Conservation (phyloP, 768 basidiomycete genomes). For the Artomyces pyxidatus region DNA sequence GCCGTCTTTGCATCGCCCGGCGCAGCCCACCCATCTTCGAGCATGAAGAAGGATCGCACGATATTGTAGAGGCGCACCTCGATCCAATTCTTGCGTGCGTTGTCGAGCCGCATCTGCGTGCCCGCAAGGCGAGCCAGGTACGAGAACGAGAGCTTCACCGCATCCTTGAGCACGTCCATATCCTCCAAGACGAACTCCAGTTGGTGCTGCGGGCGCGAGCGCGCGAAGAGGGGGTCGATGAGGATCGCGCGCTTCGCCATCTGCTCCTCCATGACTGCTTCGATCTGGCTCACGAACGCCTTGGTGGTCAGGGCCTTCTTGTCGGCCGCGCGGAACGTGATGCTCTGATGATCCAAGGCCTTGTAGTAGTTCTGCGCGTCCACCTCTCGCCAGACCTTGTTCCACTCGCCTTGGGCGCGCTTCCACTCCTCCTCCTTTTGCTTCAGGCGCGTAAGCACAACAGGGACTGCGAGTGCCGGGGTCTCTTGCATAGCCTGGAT, state of each 20-base stretch:
- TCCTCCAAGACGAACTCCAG: constrained; percentile 74
- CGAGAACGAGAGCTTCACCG: constrained; percentile 80
- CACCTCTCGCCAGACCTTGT: constrained; percentile 96
- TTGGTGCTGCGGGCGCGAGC: constrained; percentile 68
- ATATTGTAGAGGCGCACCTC: constrained; percentile 76
- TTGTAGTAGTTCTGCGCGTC: constrained; percentile 92
- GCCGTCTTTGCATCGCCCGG: neutral
- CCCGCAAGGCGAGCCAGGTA: constrained; percentile 92
- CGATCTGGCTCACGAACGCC: constrained; percentile 76
- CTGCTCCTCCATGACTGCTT: constrained; percentile 77
- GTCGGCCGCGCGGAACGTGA: constrained; percentile 84
- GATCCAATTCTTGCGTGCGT: constrained; percentile 68
- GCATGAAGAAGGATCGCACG: constrained; percentile 59
- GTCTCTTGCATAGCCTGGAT: constrained; percentile 88
- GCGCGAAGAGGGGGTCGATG: constrained; percentile 42
- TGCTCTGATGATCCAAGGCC: constrained; percentile 88
- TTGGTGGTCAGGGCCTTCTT: constrained; percentile 77
- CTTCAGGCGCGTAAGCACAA: constrained; percentile 83
- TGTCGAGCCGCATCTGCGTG: constrained; percentile 64
- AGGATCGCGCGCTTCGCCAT: constrained; percentile 61
- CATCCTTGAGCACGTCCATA: constrained; percentile 72
- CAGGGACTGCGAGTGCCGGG: constrained; percentile 80
- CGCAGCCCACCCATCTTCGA: constrained; percentile 12
- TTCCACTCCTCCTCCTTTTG: constrained; percentile 99
- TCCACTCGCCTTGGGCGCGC: constrained; percentile 95